Evolutionary conservation across 768 basidiomycete genomes (phyloP), one percentile per base, ranked within the genome.

Genomic region (Suillus subaureus): DNA sequence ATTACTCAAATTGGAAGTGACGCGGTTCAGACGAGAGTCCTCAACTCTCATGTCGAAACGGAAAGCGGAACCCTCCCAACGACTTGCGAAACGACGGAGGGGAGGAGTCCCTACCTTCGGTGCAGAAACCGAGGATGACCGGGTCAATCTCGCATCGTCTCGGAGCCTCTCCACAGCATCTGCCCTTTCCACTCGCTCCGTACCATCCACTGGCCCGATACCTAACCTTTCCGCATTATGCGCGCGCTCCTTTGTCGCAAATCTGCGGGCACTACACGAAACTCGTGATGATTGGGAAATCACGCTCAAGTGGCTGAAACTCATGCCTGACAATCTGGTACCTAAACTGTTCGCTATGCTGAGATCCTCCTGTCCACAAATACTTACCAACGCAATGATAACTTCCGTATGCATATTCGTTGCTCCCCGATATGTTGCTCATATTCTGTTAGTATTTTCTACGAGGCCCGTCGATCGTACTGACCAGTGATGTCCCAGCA

Each of bases 341-440:
- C 81, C 85, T 35, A 82, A 74, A 64, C 62, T 90, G 12, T 87
- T 89, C 67, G 72, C 80, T 16, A 81, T 84, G 72, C 74, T 91
- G 55, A 80, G 79, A 62, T 72, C 79, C 5, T 73, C 80, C 16
- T 85, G 82, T 72, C 87, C 89, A 15, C 81, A 79, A 2, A 74
- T 84, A 63, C 78, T 91, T 49, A 81, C 77, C 9, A 82, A 86
- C 65, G 83, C 82, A 21, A 76, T 89, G 18, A 87, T 91, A 42
- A 79, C 79, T 43, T 79, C 86, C 67, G 89, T 89, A 68, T 64
- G 83, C 66, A 37, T 31, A 21, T 35, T 16, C 16, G 54, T 35
- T 4, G 33, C 15, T 23, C 37, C 31, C 18, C 21, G 2, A 23
- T 33, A 18, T 55, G n/a, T 60, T 67, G 28, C 40, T 60, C 42